Percentiles rank a stretch among this genome's conserved stretches.
Conservation (phyloP, 257 asterid genomes). For the Ajuga chamaepitys region DNA sequence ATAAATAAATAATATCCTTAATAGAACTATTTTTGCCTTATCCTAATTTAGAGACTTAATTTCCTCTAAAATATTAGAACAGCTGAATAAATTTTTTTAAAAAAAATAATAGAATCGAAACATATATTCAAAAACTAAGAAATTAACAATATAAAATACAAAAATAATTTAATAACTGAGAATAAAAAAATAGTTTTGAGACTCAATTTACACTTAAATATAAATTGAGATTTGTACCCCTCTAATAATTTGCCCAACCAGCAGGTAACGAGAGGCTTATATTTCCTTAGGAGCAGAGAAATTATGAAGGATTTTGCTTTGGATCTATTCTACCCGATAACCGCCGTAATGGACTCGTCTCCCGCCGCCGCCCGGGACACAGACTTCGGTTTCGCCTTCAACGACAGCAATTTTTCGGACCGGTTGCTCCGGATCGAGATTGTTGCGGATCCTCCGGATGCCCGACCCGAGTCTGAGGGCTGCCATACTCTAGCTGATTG, state of each 20-base stretch:
- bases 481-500: slow-evolving; percentile 49
- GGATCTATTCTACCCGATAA: slow-evolving; percentile 70
- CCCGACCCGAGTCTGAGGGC: slow-evolving; percentile 27
- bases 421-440: slow-evolving; percentile 68
- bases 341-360: slow-evolving; percentile 57
- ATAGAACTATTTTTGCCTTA: too few species aligned
- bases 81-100: too few species aligned
- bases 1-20: too few species aligned
- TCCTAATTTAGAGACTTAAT: too few species aligned
- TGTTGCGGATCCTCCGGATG: slow-evolving; percentile 36
- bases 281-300: not conserved
- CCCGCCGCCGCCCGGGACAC: slow-evolving; percentile 34
- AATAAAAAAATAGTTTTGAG: too few species aligned
- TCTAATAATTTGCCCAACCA: not conserved
- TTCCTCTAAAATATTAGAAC: too few species aligned
- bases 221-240: too few species aligned
- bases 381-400: slow-evolving; percentile 76
- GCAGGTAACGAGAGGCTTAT: slow-evolving; percentile 1
- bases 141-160: too few species aligned
- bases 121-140: too few species aligned
- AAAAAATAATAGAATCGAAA: too few species aligned
- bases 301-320: slow-evolving; percentile 53
- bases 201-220: too few species aligned
- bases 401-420: slow-evolving; percentile 77
- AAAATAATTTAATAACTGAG: too few species aligned